phyloP scores from a whole-genome alignment of 164 flowering plant species.

The Magnolia sinica region DNA sequence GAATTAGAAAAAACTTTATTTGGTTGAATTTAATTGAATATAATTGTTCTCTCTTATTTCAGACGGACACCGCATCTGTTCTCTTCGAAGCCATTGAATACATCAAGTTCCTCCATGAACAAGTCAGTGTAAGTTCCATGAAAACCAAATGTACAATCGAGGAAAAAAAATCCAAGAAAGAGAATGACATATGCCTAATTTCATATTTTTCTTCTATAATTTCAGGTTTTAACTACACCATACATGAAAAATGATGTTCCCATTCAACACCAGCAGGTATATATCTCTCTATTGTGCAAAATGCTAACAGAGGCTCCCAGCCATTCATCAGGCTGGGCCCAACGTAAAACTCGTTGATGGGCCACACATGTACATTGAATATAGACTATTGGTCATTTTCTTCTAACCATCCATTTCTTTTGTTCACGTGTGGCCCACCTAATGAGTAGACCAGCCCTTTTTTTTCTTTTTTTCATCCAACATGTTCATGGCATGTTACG shows the following conservation, averaged over 20 bases:
- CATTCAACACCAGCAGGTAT: background rate
- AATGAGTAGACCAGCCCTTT: background rate
- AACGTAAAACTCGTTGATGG: background rate
- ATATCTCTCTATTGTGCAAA: background rate
- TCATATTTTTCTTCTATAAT: background rate
- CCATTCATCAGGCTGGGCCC: background rate
- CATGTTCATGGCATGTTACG: background rate
- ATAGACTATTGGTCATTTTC: background rate
- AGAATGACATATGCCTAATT: background rate
- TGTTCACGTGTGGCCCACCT: background rate
- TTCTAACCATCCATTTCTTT: background rate
- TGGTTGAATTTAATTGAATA: background rate
- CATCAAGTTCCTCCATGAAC: constrained; percentile 77
- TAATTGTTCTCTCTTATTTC: background rate
- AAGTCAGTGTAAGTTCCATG: constrained; percentile 47
- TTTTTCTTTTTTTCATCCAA: background rate
- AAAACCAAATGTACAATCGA: background rate
- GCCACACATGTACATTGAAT: background rate
- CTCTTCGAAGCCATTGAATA: constrained; percentile 74
- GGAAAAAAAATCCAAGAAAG: background rate
- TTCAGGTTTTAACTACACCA: constrained; percentile 2
- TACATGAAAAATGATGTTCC: background rate
- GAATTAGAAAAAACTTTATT: background rate
- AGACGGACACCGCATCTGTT: constrained; percentile 58
- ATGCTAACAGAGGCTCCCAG: background rate